Conservation (phyloP, 805 yeast genomes). For the Candida dendrica region DNA sequence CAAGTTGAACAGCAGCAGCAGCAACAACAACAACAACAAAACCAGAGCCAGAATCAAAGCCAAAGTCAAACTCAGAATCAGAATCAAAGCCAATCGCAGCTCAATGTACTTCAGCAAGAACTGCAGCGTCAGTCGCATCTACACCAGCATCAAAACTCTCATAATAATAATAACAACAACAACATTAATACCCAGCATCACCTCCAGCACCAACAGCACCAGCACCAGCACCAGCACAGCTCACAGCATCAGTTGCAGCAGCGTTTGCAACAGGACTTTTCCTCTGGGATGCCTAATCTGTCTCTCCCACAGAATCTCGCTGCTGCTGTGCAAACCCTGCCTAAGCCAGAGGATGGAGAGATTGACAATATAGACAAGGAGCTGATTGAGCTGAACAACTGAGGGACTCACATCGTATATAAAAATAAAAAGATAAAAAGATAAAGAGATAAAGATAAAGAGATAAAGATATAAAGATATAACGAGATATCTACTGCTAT, state of each 20-base stretch:
- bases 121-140: too few relatives aligned
- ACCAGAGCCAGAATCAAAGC: not conserved
- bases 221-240: too few relatives aligned
- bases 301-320: not conserved
- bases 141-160: too few relatives aligned
- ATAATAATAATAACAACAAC: slow-evolving; percentile 1
- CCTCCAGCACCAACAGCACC: too few relatives aligned
- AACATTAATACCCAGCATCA: not conserved
- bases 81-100: not conserved
- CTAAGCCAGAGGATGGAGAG: not conserved
- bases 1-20: not conserved
- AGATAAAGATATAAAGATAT: too few relatives aligned
- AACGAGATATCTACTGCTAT: too few relatives aligned
- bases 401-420: too few relatives aligned
- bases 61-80: not conserved
- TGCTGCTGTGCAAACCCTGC: not conserved
- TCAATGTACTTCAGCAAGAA: too few relatives aligned
- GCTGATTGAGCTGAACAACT: slow-evolving; percentile 12
- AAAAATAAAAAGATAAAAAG: too few relatives aligned
- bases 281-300: not conserved
- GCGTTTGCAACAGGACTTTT: too few relatives aligned
- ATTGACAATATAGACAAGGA: slow-evolving; percentile 18
- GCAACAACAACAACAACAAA: not conserved
- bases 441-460: too few relatives aligned
- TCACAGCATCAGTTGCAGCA: too few relatives aligned